phyloP scores from a whole-genome alignment of 73 alveolate species.

The Symbiodinium natans region DNA sequence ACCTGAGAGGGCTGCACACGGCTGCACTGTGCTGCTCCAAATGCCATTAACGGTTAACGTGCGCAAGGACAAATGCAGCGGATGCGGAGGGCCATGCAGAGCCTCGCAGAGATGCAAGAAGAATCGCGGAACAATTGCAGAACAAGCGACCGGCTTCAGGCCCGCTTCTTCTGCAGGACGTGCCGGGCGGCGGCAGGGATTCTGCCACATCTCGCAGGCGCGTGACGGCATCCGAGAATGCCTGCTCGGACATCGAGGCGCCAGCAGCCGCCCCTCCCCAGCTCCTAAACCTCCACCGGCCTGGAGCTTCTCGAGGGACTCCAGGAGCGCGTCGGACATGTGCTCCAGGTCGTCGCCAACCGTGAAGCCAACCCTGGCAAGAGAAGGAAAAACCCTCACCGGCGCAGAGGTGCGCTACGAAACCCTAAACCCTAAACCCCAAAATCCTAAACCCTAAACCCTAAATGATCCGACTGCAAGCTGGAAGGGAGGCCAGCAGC shows the following conservation, averaged over 20 bases:
- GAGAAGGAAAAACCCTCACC: not conserved
- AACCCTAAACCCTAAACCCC: too few species aligned
- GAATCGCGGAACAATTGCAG: too few species aligned
- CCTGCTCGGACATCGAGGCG: not conserved
- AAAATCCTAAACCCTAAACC: too few species aligned
- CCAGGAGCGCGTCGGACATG: conserved; percentile 54
- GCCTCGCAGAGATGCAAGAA: too few species aligned
- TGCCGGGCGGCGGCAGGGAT: conserved; percentile 44
- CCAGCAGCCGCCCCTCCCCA: not conserved
- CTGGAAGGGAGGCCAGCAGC: not conserved
- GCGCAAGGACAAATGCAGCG: too few species aligned
- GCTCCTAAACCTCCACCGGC: not conserved
- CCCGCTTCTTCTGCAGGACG: conserved; percentile 10
- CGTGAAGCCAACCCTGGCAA: conserved; percentile 75
- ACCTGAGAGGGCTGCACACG: not conserved
- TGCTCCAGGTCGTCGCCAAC: conserved; percentile 64
- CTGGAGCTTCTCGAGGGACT: conserved; percentile 62
- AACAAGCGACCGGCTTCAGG: not conserved
- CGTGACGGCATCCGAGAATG: conserved; percentile 56
- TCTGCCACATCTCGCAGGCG: conserved; percentile 60
- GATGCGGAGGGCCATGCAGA: too few species aligned
- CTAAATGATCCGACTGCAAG: too few species aligned
- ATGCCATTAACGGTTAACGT: not conserved
- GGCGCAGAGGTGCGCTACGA: not conserved
- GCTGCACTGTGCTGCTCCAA: not conserved